phyloP scores from a whole-genome alignment of 2,329 filamentous ascomycete species.

The Fusarium mexicanum region DNA sequence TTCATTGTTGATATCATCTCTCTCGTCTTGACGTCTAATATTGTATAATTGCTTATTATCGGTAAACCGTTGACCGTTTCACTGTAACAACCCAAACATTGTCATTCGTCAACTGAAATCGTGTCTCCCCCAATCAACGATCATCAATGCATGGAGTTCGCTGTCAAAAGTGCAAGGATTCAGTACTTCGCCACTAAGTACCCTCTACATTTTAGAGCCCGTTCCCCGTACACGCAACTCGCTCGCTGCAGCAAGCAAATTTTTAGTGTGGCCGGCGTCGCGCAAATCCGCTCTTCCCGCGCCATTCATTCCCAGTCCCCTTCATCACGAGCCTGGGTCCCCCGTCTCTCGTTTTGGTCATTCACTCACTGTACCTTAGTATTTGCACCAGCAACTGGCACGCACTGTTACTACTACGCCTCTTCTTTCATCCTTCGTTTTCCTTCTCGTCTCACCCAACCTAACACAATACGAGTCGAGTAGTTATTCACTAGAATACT shows the following conservation, averaged over 20 bases:
- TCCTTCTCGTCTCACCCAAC: constrained; percentile 17
- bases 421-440: constrained; percentile 29
- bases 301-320: constrained; percentile 17
- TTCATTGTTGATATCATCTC: not conserved
- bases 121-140: constrained; percentile 3
- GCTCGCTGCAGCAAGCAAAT: constrained; percentile 12
- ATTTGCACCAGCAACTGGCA: not conserved
- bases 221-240: constrained; percentile 6
- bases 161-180: constrained; percentile 4
- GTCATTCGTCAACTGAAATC: not conserved
- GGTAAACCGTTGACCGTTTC: not conserved
- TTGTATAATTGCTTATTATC: not conserved
- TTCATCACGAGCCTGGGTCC: constrained; percentile 8
- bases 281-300: constrained; percentile 31
- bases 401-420: constrained; percentile 1
- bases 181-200: constrained; percentile 26
- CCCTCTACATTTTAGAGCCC: constrained; percentile 13
- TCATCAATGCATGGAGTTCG: not conserved
- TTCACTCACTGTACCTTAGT: not conserved
- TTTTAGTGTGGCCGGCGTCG: constrained; percentile 20
- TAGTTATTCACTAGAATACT: constrained; percentile 21
- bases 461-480: constrained; percentile 12
- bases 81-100: not conserved
- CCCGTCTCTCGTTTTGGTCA: constrained; percentile 11
- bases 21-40: not conserved